Evolutionary conservation across 352 stramenopile genomes (phyloP), one percentile per base, ranked within the genome.

Genomic region (Blastocystis sp.): DNA sequence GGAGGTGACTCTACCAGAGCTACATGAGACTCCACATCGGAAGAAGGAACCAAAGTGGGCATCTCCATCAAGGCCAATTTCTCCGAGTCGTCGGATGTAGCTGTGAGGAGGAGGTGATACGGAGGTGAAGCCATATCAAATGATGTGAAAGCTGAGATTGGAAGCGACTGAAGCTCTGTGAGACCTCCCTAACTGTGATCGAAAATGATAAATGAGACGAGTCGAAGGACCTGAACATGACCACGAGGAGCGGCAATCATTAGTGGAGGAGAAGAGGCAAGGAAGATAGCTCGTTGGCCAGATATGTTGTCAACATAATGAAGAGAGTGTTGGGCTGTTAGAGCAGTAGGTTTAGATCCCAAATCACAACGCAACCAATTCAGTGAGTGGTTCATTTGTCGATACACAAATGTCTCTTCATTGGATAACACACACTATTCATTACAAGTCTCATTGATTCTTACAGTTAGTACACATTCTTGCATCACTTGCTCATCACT

Each of bases 401-500:
- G 71, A 42, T 83, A 83, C 46, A 83, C 11, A 11, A 83, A 49
- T 9, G 65, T 32, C 29, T 66, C n/a, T 14, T 56, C 71, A 54
- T 83, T 54, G 27, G 57, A 39, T 27, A 83, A 16, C 11, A 83
- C 71, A 24, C 71, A 83, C 71, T 83, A 83, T n/a, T n/a, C 35
- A 43, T 46, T 37, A 49, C 5, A 66, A 12, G 12, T 3, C 19
- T 6, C 11, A 19, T 24, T 12, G 24, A 46, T 3, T 35, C 49
- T 32, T 65, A 83, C 71, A 4, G 27, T 56, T 16, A 83, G 29
- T 6, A 83, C 71, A 16, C 56, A 42, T 16, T 32, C 16, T 11
- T 16, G 4, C 49, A 83, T 61, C 29, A n/a, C 46, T n/a, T 14
- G 16, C 3, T 65, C 29, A 9, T 29, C 21, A 43, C 27, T 59